These are phyloP conservation scores for Beta macrorhiza DNA, from an alignment of 179 eudicot species.

Conservation along the genomic window DNA sequence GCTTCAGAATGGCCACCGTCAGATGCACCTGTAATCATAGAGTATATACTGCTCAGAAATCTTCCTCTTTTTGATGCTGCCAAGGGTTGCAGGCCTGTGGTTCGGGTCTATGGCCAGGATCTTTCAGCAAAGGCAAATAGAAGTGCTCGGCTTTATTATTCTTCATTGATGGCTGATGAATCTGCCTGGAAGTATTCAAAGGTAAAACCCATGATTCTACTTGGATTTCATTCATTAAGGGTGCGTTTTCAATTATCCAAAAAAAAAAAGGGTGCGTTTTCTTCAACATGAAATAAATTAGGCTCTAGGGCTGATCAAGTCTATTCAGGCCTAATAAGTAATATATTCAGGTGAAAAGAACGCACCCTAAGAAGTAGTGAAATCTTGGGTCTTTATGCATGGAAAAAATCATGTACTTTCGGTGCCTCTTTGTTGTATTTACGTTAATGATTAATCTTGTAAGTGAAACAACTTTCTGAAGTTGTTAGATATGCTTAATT, in stretches of 20 bases:
- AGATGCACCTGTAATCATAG: slow-evolving; percentile 64
- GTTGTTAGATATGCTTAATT: slow-evolving; percentile 22
- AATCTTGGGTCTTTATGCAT: background rate
- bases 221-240: background rate
- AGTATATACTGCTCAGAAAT: slow-evolving; percentile 62
- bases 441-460: background rate
- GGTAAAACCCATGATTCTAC: slow-evolving; percentile 43
- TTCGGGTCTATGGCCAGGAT: slow-evolving; percentile 84
- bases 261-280: too few species aligned
- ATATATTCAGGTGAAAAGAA: too few species aligned
- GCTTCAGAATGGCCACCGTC: slow-evolving; percentile 82
- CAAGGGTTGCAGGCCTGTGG: slow-evolving; percentile 77
- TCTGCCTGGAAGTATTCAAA: slow-evolving; percentile 55
- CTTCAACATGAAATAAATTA: too few species aligned
- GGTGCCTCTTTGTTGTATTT: background rate
- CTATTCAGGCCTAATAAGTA: too few species aligned
- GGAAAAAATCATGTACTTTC: background rate
- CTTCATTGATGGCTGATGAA: slow-evolving; percentile 54
- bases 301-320: too few species aligned
- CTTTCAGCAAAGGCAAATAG: slow-evolving; percentile 50
- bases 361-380: too few species aligned
- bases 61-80: slow-evolving; percentile 70
- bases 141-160: slow-evolving; percentile 62
- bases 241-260: too few species aligned
- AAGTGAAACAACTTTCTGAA: background rate